These are phyloP conservation scores for Datura wrightii DNA, from an alignment of 257 asterid genomes.

Conservation along the genomic window DNA sequence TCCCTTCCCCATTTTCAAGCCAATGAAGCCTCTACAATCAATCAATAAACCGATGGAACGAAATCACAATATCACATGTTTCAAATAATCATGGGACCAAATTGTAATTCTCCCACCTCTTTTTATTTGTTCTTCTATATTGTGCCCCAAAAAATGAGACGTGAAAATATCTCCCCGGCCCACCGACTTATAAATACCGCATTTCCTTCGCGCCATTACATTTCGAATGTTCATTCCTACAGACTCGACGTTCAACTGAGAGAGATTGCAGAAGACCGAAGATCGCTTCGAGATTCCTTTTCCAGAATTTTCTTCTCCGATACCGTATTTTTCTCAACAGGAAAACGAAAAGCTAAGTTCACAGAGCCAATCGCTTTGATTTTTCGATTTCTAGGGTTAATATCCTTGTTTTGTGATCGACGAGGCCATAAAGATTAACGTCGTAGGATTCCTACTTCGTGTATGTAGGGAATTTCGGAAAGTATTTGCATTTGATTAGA, in stretches of 20 bases:
- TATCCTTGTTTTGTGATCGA: conserved; percentile 3
- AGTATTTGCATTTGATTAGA: conserved; percentile 31
- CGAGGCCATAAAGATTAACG: conserved; percentile 2
- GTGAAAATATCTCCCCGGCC: not conserved
- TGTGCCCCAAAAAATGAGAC: not conserved
- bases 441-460: not conserved
- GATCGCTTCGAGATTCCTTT: not conserved
- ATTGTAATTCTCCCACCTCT: not conserved
- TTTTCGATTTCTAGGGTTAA: conserved; percentile 27
- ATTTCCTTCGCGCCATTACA: conserved; percentile 48
- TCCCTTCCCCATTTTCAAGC: too few relatives aligned
- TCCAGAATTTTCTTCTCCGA: conserved; percentile 33
- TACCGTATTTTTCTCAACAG: not conserved
- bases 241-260: not conserved
- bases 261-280: not conserved
- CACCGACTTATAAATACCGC: conserved; percentile 41
- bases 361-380: not conserved
- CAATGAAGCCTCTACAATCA: not conserved
- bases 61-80: not conserved
- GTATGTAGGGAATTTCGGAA: not conserved
- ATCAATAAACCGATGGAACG: not conserved
- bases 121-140: not conserved
- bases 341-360: not conserved
- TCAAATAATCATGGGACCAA: not conserved
- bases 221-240: conserved; percentile 34